These are phyloP conservation scores for Eutrema japonicum DNA, from an alignment of 345 rosid genomes.

Conservation along the genomic window DNA sequence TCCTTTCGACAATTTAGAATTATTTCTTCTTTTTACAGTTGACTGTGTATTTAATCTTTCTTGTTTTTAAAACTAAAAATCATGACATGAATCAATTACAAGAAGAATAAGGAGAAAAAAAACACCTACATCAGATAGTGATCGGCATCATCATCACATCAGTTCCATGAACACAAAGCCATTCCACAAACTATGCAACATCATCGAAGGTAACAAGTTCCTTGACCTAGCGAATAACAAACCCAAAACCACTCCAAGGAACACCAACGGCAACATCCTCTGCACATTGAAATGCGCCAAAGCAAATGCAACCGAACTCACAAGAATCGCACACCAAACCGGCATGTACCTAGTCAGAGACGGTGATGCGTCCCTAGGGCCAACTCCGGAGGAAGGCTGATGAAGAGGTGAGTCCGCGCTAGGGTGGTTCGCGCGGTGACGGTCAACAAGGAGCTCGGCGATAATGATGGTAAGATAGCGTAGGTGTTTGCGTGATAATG, in stretches of 20 bases:
- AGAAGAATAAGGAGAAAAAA: conserved; percentile 30
- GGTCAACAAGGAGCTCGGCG: no score
- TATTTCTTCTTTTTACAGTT: conserved; percentile 30
- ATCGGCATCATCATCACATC: conserved; percentile 58
- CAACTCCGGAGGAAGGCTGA: no score
- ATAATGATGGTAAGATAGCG: no score
- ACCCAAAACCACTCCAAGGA: conserved; percentile 95
- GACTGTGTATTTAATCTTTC: conserved; percentile 24
- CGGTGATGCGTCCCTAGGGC: no score
- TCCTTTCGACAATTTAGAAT: not conserved
- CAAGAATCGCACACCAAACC: conserved; percentile 89
- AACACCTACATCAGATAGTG: conserved; percentile 35
- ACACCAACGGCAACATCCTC: conserved; percentile 94
- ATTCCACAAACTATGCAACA: conserved; percentile 98
- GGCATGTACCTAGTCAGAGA: conserved; percentile 98
- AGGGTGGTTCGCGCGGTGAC: no score
- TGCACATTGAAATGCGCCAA: conserved; percentile 96
- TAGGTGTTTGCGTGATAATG: no score
- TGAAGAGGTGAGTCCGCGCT: no score
- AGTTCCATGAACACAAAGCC: conserved; percentile 91
- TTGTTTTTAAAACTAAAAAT: conserved; percentile 3
- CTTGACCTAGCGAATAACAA: conserved; percentile 85
- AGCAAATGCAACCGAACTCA: conserved; percentile 92
- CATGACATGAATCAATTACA: conserved; percentile 42
- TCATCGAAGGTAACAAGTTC: conserved; percentile 82